Conservation (phyloP, 805 yeast species). For the Kodamaea sagamina region DNA sequence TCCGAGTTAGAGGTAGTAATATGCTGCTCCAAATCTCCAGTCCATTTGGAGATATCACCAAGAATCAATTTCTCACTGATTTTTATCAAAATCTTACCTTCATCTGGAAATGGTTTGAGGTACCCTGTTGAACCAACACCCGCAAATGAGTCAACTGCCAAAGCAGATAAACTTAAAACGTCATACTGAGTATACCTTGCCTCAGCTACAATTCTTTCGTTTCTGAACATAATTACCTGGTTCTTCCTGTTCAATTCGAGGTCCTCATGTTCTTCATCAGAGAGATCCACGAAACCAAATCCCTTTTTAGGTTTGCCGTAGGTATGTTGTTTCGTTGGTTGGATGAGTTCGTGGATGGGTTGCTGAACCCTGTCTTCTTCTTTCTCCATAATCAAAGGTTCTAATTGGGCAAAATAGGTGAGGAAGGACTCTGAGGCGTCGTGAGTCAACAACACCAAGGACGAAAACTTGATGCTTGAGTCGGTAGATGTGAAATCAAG, state of each 20-base stretch:
- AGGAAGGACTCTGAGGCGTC: slow-evolving; percentile 11
- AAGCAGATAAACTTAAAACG: slow-evolving; percentile 13
- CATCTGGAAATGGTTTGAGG: not conserved
- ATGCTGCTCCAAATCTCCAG: not conserved
- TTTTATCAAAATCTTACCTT: slow-evolving; percentile 3
- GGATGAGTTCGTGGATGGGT: not conserved
- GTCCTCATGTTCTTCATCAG: slow-evolving; percentile 11
- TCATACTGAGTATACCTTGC: slow-evolving; percentile 17
- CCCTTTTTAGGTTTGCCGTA: slow-evolving; percentile 27
- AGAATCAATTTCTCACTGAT: slow-evolving; percentile 16
- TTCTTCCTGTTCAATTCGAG: slow-evolving; percentile 10
- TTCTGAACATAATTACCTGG: slow-evolving; percentile 2
- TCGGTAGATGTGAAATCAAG: slow-evolving; percentile 11
- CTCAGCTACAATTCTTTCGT: not conserved
- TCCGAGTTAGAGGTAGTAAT: no score
- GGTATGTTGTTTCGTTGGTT: not conserved
- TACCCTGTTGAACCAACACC: slow-evolving; percentile 8
- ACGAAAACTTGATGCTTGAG: slow-evolving; percentile 16
- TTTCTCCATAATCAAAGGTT: slow-evolving; percentile 30
- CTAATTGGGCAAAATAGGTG: slow-evolving; percentile 27
- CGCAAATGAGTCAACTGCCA: slow-evolving; percentile 20
- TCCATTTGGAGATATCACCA: slow-evolving; percentile 7
- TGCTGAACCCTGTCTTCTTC: not conserved
- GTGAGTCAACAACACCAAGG: slow-evolving; percentile 19
- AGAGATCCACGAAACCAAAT: slow-evolving; percentile 30